Base-by-base conservation (phyloP, 2,329 filamentous ascomycete species). In the Purpureocillium lavendulum region DNA sequence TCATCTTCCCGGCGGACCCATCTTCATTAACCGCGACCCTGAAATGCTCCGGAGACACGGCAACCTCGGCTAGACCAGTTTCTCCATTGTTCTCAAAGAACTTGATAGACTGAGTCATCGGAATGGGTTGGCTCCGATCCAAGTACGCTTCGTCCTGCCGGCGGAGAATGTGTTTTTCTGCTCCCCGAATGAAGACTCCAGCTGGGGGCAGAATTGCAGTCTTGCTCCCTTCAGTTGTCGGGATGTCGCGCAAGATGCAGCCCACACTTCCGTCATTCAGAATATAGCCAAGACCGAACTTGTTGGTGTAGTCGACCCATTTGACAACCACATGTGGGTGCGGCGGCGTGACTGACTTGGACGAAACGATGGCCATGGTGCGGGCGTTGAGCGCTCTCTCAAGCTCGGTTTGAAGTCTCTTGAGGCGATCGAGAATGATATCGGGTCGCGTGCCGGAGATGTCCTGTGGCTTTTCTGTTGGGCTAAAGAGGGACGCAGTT, bases 291-390 rank as follows among this genome's bases (percentile, higher is more conserved):
- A 92, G 71, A 11, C 86, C 86, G 57, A 88, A 87, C 57, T 88
- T 88, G 60, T 88, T 87, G 43, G 84, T 87, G 59, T 92, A 92
- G 57, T 92, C 86, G 7, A 92, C 86, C 86, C 86, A 92, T 55
- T 89, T 87, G 10, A 82, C 75, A 11, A 82, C 78, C 33, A 82
- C 75, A 54, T 80, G 63, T 54, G 82, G 72, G 55, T 82, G 59
- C 45, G 79, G 54, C 55, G 73, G 65, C 40, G 71, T 58, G 45
- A 70, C 61, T 42, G 71, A 65, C 60, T 76, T 73, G 9, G 73
- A 65, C 0, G 69, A 71, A 36, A 80, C 64, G 39, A 79, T 67
- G 15, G 77, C 77, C 69, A 77, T 80, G 1, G 76, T 69, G 52
- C 79, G 70, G 30, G 78, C 68, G 49, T 82, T 82, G 7, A 82